Percentiles rank a stretch among this genome's conserved stretches.
These are phyloP conservation scores for Fomitopsis pinicola DNA, from an alignment of 1,284 basidiomycete species.

Conservation along the genomic window DNA sequence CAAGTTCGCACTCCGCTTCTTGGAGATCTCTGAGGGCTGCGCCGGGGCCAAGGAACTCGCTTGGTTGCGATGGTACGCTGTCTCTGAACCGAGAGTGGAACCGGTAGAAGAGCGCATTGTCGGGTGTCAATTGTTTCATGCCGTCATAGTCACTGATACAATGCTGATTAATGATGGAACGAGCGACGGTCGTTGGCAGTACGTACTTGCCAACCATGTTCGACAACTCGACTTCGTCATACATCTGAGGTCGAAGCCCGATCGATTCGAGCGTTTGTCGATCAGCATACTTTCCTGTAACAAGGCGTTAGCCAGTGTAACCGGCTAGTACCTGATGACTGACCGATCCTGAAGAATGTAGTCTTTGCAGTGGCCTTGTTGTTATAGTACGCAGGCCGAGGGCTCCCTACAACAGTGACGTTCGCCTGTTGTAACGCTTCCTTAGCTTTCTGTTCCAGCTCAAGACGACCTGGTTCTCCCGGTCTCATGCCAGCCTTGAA, in stretches of 20 bases:
- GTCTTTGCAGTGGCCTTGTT: constrained; percentile 17
- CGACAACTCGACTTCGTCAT: background rate
- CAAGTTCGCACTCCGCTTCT: constrained; percentile 53
- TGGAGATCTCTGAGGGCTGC: constrained; percentile 52
- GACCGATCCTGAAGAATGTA: constrained; percentile 45
- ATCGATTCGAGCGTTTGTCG: background rate
- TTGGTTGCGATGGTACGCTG: background rate
- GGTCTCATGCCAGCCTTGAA: constrained; percentile 62
- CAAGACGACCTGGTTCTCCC: constrained; percentile 43
- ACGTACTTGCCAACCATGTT: background rate
- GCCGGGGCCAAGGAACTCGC: constrained; percentile 37
- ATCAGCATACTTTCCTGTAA: background rate
- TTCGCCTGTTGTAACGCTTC: background rate
- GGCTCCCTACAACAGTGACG: background rate
- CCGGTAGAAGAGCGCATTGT: constrained; percentile 58
- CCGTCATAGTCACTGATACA: constrained; percentile 46
- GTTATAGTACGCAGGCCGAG: background rate
- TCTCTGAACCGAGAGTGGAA: constrained; percentile 42
- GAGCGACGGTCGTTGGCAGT: background rate
- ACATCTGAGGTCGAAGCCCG: background rate
- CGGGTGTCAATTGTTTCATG: constrained; percentile 54
- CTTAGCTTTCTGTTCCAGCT: constrained; percentile 23
- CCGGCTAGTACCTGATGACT: constrained; percentile 20
- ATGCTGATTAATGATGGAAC: background rate
- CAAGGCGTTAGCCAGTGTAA: background rate